phyloP scores from a whole-genome alignment of 2,329 filamentous ascomycete species.

The Mariannaea sp. region DNA sequence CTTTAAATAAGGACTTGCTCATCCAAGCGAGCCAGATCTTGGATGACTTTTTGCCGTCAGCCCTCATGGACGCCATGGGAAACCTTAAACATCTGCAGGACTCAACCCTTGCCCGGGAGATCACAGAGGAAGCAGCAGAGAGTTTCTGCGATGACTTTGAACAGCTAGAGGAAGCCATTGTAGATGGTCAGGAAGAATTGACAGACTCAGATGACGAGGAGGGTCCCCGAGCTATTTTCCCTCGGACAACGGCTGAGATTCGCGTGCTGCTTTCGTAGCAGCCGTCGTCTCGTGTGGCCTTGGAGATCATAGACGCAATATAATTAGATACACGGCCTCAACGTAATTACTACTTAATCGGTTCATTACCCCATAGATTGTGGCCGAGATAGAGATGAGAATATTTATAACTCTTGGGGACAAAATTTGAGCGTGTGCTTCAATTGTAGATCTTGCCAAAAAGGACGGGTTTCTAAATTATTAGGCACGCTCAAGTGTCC shows the following conservation, averaged over 20 bases:
- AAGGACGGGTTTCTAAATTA: no score
- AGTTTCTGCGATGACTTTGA: conserved; percentile 86
- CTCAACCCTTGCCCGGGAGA: conserved; percentile 69
- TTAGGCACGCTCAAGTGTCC: no score
- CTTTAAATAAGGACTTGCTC: conserved; percentile 60
- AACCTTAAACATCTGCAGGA: conserved; percentile 77
- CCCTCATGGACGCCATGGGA: conserved; percentile 88
- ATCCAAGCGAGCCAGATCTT: conserved; percentile 72
- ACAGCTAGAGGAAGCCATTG: conserved; percentile 56
- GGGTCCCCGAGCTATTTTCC: conserved; percentile 51
- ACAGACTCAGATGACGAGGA: conserved; percentile 33
- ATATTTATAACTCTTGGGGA: neutral
- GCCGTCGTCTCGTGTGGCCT: no score
- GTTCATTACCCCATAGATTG: no score
- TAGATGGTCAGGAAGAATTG: conserved; percentile 49
- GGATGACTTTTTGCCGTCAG: conserved; percentile 90
- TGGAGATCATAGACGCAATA: neutral
- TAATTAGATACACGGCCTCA: neutral
- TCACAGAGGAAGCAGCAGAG: conserved; percentile 83
- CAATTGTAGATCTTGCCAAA: neutral
- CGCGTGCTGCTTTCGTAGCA: conserved; percentile 59
- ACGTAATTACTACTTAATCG: neutral
- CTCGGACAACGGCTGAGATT: conserved; percentile 64
- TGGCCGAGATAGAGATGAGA: neutral
- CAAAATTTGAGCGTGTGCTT: no score